These are phyloP conservation scores for Coniochaeta prunicola DNA, from an alignment of 2,329 filamentous ascomycete genomes.

Conservation along the genomic window DNA sequence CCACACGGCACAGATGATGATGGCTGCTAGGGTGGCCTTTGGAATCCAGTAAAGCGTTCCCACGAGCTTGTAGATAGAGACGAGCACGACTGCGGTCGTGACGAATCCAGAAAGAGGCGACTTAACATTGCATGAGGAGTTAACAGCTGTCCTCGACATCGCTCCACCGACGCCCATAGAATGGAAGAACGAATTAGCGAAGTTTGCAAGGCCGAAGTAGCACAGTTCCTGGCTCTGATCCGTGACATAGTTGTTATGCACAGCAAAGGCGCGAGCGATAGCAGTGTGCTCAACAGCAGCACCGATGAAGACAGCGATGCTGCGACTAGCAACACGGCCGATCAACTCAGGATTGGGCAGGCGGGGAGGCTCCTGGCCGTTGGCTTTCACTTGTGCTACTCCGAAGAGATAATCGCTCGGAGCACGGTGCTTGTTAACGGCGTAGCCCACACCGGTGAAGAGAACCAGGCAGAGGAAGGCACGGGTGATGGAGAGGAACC, in stretches of 20 bases:
- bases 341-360: conserved; percentile 41
- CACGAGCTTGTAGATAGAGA: conserved; percentile 55
- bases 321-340: conserved; percentile 42
- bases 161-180: conserved; percentile 57
- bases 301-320: conserved; percentile 55
- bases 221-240: conserved; percentile 60
- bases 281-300: conserved; percentile 57
- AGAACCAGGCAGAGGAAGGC: conserved; percentile 54
- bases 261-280: conserved; percentile 56
- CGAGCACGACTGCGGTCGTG: conserved; percentile 52
- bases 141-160: conserved; percentile 62
- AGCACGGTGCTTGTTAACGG: conserved; percentile 47
- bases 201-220: conserved; percentile 55
- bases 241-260: conserved; percentile 54
- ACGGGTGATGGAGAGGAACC: conserved; percentile 51
- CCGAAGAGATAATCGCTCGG: conserved; percentile 42
- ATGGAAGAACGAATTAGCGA: conserved; percentile 59
- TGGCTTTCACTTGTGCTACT: conserved; percentile 48
- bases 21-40: conserved; percentile 55
- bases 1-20: conserved; percentile 60
- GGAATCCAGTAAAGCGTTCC: conserved; percentile 61
- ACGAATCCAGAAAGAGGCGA: conserved; percentile 54
- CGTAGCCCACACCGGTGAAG: conserved; percentile 57
- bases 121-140: conserved; percentile 55
- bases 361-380: conserved; percentile 43